A percentile compares a stretch with the other conserved stretches of the same genome.
Conservation (phyloP, 768 basidiomycete genomes). For the Leucocoprinus sp. region DNA sequence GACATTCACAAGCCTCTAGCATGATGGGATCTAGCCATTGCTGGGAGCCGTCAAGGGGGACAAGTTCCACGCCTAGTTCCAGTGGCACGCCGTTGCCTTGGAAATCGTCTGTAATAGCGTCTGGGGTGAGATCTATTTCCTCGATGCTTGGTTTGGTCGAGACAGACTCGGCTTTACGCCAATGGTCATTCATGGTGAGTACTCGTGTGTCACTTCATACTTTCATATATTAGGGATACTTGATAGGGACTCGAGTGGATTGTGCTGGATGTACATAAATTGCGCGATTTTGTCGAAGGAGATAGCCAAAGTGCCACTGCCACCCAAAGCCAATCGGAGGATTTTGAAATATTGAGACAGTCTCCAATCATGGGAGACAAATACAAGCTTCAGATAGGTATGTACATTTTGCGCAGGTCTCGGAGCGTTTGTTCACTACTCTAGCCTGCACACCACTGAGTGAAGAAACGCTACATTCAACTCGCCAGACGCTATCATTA, state of each 20-base stretch:
- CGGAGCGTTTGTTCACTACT: constrained; percentile 8
- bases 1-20: constrained; percentile 21
- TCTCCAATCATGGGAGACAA: constrained; percentile 64
- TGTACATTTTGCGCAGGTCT: constrained; percentile 12
- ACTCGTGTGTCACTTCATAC: constrained; percentile 2
- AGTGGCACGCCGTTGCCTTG: constrained; percentile 15
- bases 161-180: constrained; percentile 43
- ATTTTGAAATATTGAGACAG: constrained; percentile 56
- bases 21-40: constrained; percentile 17
- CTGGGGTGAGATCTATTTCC: constrained; percentile 15
- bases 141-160: constrained; percentile 23
- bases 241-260: constrained; percentile 67
- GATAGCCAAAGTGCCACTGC: constrained; percentile 21
- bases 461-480: constrained; percentile 16
- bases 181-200: constrained; percentile 58
- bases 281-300: constrained; percentile 52
- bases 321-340: constrained; percentile 19
- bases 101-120: constrained; percentile 12
- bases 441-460: constrained; percentile 19
- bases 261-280: constrained; percentile 46
- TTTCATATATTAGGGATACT: constrained; percentile 1
- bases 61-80: constrained; percentile 19
- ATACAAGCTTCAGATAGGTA: constrained; percentile 65
- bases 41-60: constrained; percentile 24
- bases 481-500: constrained; percentile 42